Conservation (phyloP, 2,329 filamentous ascomycete species). For the Microdochium paspali region DNA sequence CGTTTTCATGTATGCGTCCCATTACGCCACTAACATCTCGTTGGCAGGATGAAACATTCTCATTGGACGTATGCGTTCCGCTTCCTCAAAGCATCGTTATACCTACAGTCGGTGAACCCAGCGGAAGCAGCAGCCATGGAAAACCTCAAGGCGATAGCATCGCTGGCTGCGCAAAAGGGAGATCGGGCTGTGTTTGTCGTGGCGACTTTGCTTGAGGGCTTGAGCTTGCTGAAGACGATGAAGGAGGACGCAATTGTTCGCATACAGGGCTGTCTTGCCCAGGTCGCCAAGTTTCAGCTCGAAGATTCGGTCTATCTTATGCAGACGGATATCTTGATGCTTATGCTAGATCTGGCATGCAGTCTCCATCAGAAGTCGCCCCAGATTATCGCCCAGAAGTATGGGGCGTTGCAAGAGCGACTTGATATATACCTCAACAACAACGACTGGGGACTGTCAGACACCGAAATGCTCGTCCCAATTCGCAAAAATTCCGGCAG, state of each 20-base stretch:
- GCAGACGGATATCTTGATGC: slow-evolving; percentile 56
- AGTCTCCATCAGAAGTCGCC: slow-evolving; percentile 55
- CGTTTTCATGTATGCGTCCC: not conserved
- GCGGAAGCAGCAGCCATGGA: slow-evolving; percentile 57
- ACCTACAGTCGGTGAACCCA: slow-evolving; percentile 49
- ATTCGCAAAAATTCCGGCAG: slow-evolving; percentile 40
- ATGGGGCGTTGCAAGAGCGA: slow-evolving; percentile 50
- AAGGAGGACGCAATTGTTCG: slow-evolving; percentile 59
- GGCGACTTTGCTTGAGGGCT: slow-evolving; percentile 57
- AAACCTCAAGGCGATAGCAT: slow-evolving; percentile 55
- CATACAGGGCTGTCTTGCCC: slow-evolving; percentile 65
- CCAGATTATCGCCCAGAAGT: slow-evolving; percentile 47
- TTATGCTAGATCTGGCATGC: slow-evolving; percentile 62
- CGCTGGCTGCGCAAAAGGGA: slow-evolving; percentile 47
- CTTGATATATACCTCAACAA: slow-evolving; percentile 45
- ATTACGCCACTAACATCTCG: slow-evolving; percentile 8
- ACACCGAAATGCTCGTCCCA: slow-evolving; percentile 43
- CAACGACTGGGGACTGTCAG: slow-evolving; percentile 33
- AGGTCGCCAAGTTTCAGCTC: slow-evolving; percentile 61
- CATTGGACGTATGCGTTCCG: slow-evolving; percentile 73
- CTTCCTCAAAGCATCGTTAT: slow-evolving; percentile 61
- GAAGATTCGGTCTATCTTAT: slow-evolving; percentile 53
- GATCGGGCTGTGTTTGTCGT: slow-evolving; percentile 58
- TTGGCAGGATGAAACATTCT: slow-evolving; percentile 44
- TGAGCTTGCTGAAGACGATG: slow-evolving; percentile 56